A percentile compares a stretch with the other conserved stretches of the same genome.
Evolutionary conservation across 2,329 filamentous ascomycete genomes (phyloP).

Genomic region (Aureobasidium subglaciale): DNA sequence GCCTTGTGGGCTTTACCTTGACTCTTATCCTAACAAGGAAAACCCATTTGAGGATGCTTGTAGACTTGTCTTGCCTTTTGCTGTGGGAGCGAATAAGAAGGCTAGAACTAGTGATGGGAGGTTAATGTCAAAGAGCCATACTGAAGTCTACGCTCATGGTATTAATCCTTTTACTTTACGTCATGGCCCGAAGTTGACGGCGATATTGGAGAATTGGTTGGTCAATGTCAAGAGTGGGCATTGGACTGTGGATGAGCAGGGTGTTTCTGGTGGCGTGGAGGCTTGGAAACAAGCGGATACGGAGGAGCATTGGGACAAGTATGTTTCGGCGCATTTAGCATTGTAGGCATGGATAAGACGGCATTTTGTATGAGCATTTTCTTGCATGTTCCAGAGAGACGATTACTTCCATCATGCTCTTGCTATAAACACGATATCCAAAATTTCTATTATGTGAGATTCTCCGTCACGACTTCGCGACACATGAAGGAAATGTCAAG

Average conservation of each 20-base stretch:
- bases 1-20: constrained; percentile 30
- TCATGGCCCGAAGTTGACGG: constrained; percentile 28
- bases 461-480: no score
- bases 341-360: not conserved
- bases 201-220: constrained; percentile 28
- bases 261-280: constrained; percentile 27
- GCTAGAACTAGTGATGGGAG: constrained; percentile 26
- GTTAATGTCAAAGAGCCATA: constrained; percentile 25
- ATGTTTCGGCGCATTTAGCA: constrained; percentile 6
- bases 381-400: no score
- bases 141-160: constrained; percentile 27
- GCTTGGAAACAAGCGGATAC: constrained; percentile 28
- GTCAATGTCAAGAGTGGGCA: constrained; percentile 27
- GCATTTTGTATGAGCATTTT: not conserved
- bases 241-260: constrained; percentile 27
- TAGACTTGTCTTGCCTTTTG: constrained; percentile 27
- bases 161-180: constrained; percentile 29
- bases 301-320: constrained; percentile 24
- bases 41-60: constrained; percentile 31
- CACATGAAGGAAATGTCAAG: no score
- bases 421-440: no score
- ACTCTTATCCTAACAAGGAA: constrained; percentile 27
- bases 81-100: constrained; percentile 25
- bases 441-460: no score
- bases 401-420: no score